phyloP scores from a whole-genome alignment of 2,329 filamentous ascomycete genomes.

The Alternaria sp. region DNA sequence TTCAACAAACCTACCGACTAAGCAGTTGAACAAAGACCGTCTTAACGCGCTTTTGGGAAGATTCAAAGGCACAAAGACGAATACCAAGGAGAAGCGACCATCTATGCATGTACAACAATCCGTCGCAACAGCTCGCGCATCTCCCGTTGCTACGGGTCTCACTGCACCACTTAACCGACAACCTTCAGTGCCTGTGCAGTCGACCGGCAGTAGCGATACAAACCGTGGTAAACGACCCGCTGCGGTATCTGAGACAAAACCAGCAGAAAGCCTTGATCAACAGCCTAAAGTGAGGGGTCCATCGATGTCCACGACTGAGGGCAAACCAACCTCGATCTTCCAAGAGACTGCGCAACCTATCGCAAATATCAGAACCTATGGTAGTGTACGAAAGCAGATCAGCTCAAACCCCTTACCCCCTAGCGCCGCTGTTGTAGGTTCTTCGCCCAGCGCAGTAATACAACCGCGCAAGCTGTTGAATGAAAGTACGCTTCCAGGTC shows the following conservation, averaged over 20 bases:
- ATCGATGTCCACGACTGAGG: not conserved
- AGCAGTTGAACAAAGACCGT: constrained; percentile 6
- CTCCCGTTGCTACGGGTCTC: not conserved
- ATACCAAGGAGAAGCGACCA: not conserved
- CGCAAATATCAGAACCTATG: not conserved
- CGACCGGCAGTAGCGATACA: not conserved
- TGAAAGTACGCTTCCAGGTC: not conserved
- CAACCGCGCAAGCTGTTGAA: not conserved
- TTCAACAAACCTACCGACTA: not conserved
- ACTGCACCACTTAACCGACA: not conserved
- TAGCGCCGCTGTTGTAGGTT: not conserved
- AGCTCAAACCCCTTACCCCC: not conserved
- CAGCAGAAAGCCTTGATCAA: not conserved
- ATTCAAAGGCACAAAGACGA: not conserved
- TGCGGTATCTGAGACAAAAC: not conserved
- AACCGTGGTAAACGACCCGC: not conserved
- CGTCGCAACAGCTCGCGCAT: not conserved
- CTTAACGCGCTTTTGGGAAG: constrained; percentile 6
- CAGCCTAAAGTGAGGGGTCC: not conserved
- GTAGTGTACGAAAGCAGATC: not conserved
- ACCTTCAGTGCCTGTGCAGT: not conserved
- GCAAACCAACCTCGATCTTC: not conserved
- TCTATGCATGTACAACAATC: not conserved
- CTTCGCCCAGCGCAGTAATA: not conserved
- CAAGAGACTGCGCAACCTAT: not conserved